These are phyloP conservation scores for Eutrema heterophyllum DNA, from an alignment of 345 rosid species.

Conservation along the genomic window DNA sequence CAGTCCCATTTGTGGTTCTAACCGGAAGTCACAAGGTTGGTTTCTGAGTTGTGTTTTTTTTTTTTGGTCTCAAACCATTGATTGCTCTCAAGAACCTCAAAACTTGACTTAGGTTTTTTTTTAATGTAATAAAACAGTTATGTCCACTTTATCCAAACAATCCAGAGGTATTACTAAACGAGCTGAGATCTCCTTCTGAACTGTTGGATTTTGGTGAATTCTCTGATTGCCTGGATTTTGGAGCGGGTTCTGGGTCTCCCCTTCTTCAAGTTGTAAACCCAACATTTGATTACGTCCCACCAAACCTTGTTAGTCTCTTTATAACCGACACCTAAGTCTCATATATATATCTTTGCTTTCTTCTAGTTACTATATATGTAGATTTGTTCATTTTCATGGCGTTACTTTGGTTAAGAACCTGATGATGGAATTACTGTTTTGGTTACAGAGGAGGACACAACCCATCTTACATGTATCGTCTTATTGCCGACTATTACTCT, in stretches of 20 bases:
- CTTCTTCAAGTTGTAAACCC: constrained; percentile 95
- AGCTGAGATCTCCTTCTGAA: constrained; percentile 95
- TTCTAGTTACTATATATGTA: neutral
- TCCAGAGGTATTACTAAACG: constrained; percentile 89
- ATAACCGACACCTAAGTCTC: constrained; percentile 93
- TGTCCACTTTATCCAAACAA: constrained; percentile 97
- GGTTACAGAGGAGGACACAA: constrained; percentile 91
- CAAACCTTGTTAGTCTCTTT: constrained; percentile 91
- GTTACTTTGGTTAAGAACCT: constrained; percentile 46
- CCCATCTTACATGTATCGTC: constrained; percentile 95
- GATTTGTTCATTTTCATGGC: neutral
- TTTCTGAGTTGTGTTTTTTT: neutral
- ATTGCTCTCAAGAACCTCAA: neutral
- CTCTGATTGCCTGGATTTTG: constrained; percentile 90
- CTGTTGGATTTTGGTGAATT: constrained; percentile 94
- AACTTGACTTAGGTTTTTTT: neutral
- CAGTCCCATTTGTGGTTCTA: constrained; percentile 96
- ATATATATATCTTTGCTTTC: neutral
- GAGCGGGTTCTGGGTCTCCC: constrained; percentile 59
- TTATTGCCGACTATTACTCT: constrained; percentile 94
- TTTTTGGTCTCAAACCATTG: neutral
- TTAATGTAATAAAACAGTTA: constrained; percentile 46
- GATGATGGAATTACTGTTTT: neutral
- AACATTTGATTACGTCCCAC: constrained; percentile 92
- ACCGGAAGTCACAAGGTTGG: constrained; percentile 97